Evolutionary conservation across 352 stramenopile species (phyloP).

Genomic region (Phytophthora aleatoria): DNA sequence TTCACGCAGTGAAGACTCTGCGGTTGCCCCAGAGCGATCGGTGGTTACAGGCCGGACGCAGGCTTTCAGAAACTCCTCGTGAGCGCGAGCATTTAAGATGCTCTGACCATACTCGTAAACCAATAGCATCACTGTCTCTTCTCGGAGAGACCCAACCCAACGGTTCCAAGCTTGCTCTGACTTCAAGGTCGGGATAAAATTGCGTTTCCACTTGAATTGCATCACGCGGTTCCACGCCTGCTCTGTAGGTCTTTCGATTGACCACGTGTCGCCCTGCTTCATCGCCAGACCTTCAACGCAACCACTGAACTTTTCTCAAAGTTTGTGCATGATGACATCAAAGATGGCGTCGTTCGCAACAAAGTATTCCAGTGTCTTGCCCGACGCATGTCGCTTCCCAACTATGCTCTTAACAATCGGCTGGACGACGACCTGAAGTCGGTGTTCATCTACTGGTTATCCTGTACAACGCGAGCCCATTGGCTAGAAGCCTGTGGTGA

Average conservation of each 20-base stretch:
- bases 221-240: neutral
- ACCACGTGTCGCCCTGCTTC: slow-evolving; percentile 5
- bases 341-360: slow-evolving; percentile 9
- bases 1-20: slow-evolving; percentile 7
- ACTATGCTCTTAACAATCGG: slow-evolving; percentile 10
- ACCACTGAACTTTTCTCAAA: slow-evolving; percentile 10
- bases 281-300: neutral
- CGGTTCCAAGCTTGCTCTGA: slow-evolving; percentile 10
- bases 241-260: slow-evolving; percentile 3
- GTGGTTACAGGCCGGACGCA: slow-evolving; percentile 10
- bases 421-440: slow-evolving; percentile 3
- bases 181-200: slow-evolving; percentile 8
- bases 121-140: slow-evolving; percentile 6
- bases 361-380: slow-evolving; percentile 9
- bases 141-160: neutral
- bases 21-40: slow-evolving; percentile 7
- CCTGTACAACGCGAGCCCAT: neutral
- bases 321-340: slow-evolving; percentile 9
- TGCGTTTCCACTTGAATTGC: slow-evolving; percentile 15
- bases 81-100: slow-evolving; percentile 5
- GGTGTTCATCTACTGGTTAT: neutral
- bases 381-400: neutral
- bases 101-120: slow-evolving; percentile 19
- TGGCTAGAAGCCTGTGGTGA: neutral
- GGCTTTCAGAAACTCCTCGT: slow-evolving; percentile 2